Conservation (phyloP, 129 eudicot genomes). For the Chrysanthemum seticuspe region DNA sequence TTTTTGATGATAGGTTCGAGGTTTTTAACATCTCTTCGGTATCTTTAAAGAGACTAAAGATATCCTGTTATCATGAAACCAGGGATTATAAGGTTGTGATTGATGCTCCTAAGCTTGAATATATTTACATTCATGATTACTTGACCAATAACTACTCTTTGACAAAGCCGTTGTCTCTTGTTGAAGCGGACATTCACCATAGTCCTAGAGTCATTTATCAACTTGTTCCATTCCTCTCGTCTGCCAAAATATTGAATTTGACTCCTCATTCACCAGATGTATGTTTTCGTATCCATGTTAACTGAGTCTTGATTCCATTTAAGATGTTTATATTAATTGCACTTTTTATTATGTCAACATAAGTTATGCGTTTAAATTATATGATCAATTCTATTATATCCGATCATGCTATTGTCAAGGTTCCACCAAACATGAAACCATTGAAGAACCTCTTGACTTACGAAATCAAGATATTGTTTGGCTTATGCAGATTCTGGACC, state of each 20-base stretch:
- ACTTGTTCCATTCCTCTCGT: slow-evolving; percentile 11
- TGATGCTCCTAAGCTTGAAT: slow-evolving; percentile 26
- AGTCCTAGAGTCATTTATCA: no score
- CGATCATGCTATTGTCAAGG: background rate
- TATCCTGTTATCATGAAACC: background rate
- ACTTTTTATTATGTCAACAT: background rate
- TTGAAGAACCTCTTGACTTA: background rate
- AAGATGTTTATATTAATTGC: background rate
- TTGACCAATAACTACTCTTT: background rate
- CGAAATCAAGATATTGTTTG: background rate
- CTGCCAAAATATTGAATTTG: slow-evolving; percentile 21
- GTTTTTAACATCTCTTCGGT: slow-evolving; percentile 2
- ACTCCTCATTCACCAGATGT: background rate
- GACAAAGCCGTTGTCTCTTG: slow-evolving; percentile 10
- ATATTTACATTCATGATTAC: slow-evolving; percentile 17
- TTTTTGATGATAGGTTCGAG: background rate
- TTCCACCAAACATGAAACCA: background rate
- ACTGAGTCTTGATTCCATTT: background rate
- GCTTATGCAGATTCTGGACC: background rate
- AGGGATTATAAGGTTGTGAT: slow-evolving; percentile 10
- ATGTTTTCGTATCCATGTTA: background rate
- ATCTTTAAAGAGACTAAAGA: slow-evolving; percentile 22
- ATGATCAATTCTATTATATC: background rate
- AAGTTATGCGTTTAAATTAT: background rate
- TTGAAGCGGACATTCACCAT: slow-evolving; percentile 9